Percentiles rank a stretch among this genome's conserved stretches.
phyloP scores from a whole-genome alignment of 2,329 filamentous ascomycete species.

The Fusarium continuum region DNA sequence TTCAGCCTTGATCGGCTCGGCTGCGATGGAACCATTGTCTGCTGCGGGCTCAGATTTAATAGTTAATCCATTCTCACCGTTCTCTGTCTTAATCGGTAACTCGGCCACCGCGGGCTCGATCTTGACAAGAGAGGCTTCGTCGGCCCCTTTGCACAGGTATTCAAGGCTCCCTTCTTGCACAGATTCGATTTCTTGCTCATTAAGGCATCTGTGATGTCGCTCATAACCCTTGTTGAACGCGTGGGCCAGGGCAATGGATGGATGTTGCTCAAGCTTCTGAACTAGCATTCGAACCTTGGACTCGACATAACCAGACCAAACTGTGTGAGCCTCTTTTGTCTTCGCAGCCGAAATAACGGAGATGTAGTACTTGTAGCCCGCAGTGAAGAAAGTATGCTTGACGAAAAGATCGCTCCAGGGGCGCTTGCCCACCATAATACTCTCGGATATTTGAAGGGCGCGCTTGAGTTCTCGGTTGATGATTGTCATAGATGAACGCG shows the following conservation, averaged over 20 bases:
- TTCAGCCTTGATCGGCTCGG: conserved; percentile 22
- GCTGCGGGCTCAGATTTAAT: conserved; percentile 39
- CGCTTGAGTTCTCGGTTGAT: conserved; percentile 85
- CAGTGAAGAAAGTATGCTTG: conserved; percentile 92
- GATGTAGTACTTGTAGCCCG: conserved; percentile 95
- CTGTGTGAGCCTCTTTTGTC: conserved; percentile 82
- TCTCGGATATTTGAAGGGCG: conserved; percentile 78
- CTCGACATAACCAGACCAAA: conserved; percentile 92
- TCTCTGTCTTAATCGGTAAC: conserved; percentile 54
- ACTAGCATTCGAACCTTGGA: conserved; percentile 92
- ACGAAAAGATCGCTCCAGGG: conserved; percentile 89
- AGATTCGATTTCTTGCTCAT: conserved; percentile 60
- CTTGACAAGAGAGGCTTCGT: conserved; percentile 47
- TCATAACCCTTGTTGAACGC: conserved; percentile 95
- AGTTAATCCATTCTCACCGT: conserved; percentile 43
- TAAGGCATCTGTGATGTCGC: conserved; percentile 75
- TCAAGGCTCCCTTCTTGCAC: conserved; percentile 64
- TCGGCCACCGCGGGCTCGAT: conserved; percentile 25
- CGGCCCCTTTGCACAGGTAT: conserved; percentile 53
- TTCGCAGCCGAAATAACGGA: conserved; percentile 85
- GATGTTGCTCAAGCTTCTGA: conserved; percentile 80
- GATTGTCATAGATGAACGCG: conserved; percentile 82
- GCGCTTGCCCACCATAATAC: conserved; percentile 79
- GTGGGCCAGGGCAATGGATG: conserved; percentile 82
- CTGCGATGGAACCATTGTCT: conserved; percentile 41